phyloP scores from a whole-genome alignment of 495 filamentous ascomycete species.

The Monascus purpureus region DNA sequence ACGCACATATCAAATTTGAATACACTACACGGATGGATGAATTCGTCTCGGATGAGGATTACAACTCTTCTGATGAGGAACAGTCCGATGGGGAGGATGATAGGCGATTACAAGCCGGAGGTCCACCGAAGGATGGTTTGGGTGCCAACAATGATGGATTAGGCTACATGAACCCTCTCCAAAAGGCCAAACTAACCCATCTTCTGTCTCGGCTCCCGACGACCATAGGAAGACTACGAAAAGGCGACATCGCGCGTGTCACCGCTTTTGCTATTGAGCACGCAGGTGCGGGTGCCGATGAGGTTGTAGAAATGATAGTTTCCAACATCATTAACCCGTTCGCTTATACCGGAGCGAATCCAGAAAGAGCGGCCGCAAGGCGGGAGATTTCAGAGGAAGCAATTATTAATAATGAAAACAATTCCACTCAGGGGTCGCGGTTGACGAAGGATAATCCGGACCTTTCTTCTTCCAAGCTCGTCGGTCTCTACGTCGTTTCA shows the following conservation, averaged over 20 bases:
- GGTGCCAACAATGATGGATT: constrained; percentile 36
- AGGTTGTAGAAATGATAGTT: constrained; percentile 79
- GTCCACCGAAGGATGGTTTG: constrained; percentile 33
- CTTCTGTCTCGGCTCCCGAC: constrained; percentile 71
- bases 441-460: constrained; percentile 39
- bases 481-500: constrained; percentile 74
- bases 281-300: constrained; percentile 63
- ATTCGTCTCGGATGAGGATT: constrained; percentile 70
- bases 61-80: constrained; percentile 79
- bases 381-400: constrained; percentile 28
- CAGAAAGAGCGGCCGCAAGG: constrained; percentile 21
- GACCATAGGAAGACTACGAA: constrained; percentile 56
- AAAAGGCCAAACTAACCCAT: constrained; percentile 71
- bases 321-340: constrained; percentile 66
- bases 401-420: constrained; percentile 14
- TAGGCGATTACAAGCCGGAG: constrained; percentile 38
- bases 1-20: constrained; percentile 53
- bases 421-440: constrained; percentile 11
- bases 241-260: constrained; percentile 75
- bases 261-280: constrained; percentile 86
- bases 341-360: constrained; percentile 45
- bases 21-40: constrained; percentile 59
- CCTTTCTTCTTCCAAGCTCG: constrained; percentile 56
- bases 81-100: constrained; percentile 63
- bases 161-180: constrained; percentile 68